A percentile compares a stretch with the other conserved stretches of the same genome.
phyloP scores from a whole-genome alignment of 1,284 basidiomycete species.

The Lentinula novae-zelandiae region DNA sequence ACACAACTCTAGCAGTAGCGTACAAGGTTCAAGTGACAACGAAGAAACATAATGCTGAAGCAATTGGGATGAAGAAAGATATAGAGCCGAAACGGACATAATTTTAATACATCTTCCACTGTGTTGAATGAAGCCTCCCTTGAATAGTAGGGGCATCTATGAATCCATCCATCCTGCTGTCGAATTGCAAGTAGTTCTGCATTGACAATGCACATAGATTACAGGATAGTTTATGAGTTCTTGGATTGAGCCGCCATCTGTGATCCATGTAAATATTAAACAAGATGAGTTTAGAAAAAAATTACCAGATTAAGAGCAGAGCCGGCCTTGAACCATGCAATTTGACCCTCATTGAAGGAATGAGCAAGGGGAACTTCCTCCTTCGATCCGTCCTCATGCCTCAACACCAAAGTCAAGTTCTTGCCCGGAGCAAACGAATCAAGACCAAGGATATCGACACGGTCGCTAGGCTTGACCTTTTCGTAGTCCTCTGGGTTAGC shows the following conservation, averaged over 20 bases:
- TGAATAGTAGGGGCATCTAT: slow-evolving; percentile 26
- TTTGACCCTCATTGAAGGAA: slow-evolving; percentile 87
- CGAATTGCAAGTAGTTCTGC: too few relatives aligned
- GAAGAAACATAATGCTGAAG: background rate
- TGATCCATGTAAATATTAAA: background rate
- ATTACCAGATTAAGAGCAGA: slow-evolving; percentile 77
- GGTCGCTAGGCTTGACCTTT: slow-evolving; percentile 80
- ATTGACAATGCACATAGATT: background rate
- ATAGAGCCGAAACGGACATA: background rate
- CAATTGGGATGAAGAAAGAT: background rate
- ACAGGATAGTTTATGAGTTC: slow-evolving; percentile 16
- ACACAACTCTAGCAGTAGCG: background rate
- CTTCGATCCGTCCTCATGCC: slow-evolving; percentile 78
- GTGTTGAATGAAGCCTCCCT: slow-evolving; percentile 31
- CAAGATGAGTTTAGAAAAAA: background rate
- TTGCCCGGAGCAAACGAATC: slow-evolving; percentile 85
- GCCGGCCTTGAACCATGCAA: slow-evolving; percentile 93
- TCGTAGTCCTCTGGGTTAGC: slow-evolving; percentile 89
- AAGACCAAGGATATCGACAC: slow-evolving; percentile 81
- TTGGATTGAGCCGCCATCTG: slow-evolving; percentile 55
- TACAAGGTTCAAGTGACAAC: background rate
- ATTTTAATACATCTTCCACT: background rate
- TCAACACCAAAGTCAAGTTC: slow-evolving; percentile 77
- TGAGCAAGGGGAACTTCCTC: slow-evolving; percentile 75
- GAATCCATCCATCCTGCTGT: slow-evolving; percentile 36